phyloP scores from a whole-genome alignment of 164 flowering plant genomes.

The Berberis vulgaris region DNA sequence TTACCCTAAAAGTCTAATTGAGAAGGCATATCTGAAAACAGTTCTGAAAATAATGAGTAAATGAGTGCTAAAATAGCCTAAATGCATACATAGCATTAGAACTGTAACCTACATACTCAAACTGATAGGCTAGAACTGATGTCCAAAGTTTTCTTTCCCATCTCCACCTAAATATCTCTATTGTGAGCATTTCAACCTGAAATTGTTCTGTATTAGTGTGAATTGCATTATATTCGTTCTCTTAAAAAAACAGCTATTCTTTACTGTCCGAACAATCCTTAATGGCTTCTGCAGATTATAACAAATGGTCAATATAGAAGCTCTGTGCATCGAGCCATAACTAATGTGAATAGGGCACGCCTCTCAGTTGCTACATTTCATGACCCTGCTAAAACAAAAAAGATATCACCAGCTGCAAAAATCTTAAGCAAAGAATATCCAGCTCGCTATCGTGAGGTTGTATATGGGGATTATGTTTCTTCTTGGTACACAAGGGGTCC shows the following conservation, averaged over 20 bases:
- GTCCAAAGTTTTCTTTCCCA: no score
- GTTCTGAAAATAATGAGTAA: no score
- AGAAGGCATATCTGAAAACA: no score
- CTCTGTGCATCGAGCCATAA: constrained; percentile 63
- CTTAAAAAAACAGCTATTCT: not conserved
- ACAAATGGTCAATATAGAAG: constrained; percentile 76
- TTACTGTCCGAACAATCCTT: not conserved
- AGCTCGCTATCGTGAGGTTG: constrained; percentile 37
- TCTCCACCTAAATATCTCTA: not conserved
- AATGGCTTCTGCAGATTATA: constrained; percentile 35
- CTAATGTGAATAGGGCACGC: constrained; percentile 50
- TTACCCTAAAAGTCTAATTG: no score
- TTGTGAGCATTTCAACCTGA: no score
- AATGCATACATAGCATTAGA: no score
- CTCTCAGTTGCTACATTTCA: constrained; percentile 90
- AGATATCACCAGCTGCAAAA: constrained; percentile 47
- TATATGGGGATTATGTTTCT: constrained; percentile 75
- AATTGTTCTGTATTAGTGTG: no score
- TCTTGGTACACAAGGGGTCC: constrained; percentile 95
- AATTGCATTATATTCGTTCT: not conserved
- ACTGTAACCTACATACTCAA: no score
- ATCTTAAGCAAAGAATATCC: constrained; percentile 33
- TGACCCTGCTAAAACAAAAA: constrained; percentile 68
- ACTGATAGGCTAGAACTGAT: no score
- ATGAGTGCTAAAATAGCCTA: no score